phyloP scores from a whole-genome alignment of 495 filamentous ascomycete genomes.

The Barbatosphaeria neglecta region DNA sequence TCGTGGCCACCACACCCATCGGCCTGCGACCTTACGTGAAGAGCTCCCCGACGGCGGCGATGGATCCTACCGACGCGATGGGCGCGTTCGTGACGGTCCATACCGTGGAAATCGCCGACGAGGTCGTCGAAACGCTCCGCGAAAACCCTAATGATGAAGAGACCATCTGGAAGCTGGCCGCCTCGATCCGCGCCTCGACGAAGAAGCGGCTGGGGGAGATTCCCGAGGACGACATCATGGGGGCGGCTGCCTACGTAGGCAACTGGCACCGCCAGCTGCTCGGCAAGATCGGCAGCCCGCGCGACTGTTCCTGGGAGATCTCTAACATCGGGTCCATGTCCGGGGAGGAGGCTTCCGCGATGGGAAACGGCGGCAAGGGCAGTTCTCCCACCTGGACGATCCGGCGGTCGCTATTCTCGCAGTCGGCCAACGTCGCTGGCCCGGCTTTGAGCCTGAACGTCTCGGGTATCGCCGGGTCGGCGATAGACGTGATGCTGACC shows the following conservation, averaged over 20 bases:
- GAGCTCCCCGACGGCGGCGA: background rate
- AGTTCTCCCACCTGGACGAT: background rate
- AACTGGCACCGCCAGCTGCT: background rate
- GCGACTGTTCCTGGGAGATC: background rate
- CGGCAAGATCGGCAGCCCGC: background rate
- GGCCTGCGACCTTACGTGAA: background rate
- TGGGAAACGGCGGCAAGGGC: background rate
- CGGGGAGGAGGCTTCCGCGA: background rate
- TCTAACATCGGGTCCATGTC: background rate
- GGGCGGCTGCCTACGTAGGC: background rate
- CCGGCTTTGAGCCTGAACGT: background rate
- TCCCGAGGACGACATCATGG: background rate
- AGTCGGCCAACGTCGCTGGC: background rate
- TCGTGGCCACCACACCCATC: background rate
- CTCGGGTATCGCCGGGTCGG: background rate
- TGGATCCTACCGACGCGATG: background rate
- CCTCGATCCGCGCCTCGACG: background rate
- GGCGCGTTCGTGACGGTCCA: background rate
- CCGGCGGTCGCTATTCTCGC: background rate
- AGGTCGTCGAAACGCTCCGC: background rate
- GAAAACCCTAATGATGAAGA: too few relatives aligned
- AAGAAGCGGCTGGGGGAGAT: background rate
- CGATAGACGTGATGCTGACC: background rate
- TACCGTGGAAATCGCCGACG: background rate
- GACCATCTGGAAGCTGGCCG: background rate